Evolutionary conservation across 208 protist species (phyloP), one percentile per base, ranked within the genome.

Genomic region (Acanthamoeba culbertsoni): DNA sequence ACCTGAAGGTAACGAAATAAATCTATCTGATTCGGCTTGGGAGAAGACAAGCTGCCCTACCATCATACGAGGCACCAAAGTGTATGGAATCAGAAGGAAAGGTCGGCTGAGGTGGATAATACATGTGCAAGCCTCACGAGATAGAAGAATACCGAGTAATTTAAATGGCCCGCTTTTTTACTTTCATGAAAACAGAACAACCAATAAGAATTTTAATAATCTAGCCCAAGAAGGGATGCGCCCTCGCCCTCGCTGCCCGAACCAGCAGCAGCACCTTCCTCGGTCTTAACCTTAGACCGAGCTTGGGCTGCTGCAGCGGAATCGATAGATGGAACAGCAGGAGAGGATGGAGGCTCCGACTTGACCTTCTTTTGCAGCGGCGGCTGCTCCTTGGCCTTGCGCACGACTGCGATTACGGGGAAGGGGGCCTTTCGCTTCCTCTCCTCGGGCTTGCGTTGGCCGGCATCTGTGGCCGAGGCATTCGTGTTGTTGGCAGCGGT

Each of bases 341-440:
- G 12, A 46, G 68, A 77, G 43, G 42, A 31, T 53, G 37, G 71
- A 53, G 71, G 71, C 28, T 82, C 71, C 26, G 16, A 14, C 43
- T 82, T 82, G 37, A 82, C 71, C 71, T 82, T 82, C 71, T 82
- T 82, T 1, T n/a, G 8, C 65, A 5, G 65, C 37, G 65, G 65
- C 43, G 42, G 71, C 71, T 35, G 28, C 71, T 42, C 71, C 71
- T 82, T 82, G 40, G 71, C 23, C 71, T 82, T 82, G 43, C 28
- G 23, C 1, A 82, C 71, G 1, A 82, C 5, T 0, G 71, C 20
- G 20, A 82, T 43, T 16, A 82, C 31, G 42, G 71, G 71, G 71
- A 82, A 82, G 20, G 42, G 71, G 8, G 71, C 28, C 42, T 82
- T 82, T 28, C 65, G 65, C 65, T 53, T 82, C 71, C 53, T 82